A percentile compares a stretch with the other conserved stretches of the same genome.
phyloP scores from a whole-genome alignment of 140 eudicot genomes.

The Cichorium intybus region DNA sequence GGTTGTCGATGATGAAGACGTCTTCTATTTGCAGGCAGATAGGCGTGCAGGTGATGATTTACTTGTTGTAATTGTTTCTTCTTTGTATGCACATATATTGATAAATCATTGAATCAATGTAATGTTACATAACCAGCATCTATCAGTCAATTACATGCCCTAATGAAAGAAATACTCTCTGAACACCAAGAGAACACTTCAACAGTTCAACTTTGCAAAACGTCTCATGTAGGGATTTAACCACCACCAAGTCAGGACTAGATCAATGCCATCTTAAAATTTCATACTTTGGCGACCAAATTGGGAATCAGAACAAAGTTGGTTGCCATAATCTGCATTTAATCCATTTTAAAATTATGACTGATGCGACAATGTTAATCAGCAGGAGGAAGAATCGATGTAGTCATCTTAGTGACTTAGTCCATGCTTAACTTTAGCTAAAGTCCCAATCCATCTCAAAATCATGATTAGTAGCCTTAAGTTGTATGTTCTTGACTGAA shows the following conservation, averaged over 20 bases:
- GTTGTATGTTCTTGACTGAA: neutral
- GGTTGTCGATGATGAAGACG: slow-evolving; percentile 42
- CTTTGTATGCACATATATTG: neutral
- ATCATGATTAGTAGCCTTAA: neutral
- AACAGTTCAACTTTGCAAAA: neutral
- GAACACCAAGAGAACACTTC: neutral
- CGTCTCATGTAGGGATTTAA: neutral
- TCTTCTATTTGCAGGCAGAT: neutral
- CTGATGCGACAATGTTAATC: neutral
- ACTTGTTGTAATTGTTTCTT: neutral
- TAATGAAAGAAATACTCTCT: neutral
- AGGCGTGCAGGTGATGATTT: slow-evolving; percentile 27
- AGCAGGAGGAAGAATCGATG: neutral
- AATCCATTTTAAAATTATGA: too few species aligned
- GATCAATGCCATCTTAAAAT: neutral
- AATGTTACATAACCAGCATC: neutral
- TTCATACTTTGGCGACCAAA: too few species aligned
- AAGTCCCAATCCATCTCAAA: neutral
- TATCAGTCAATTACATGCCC: neutral
- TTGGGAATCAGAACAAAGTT: too few species aligned
- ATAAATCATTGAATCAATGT: neutral
- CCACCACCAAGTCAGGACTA: neutral
- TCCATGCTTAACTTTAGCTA: neutral
- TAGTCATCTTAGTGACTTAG: too few species aligned
- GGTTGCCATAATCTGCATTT: neutral